Evolutionary conservation across 1,284 basidiomycete genomes (phyloP).

Genomic region (Taiwanofungus camphoratus): DNA sequence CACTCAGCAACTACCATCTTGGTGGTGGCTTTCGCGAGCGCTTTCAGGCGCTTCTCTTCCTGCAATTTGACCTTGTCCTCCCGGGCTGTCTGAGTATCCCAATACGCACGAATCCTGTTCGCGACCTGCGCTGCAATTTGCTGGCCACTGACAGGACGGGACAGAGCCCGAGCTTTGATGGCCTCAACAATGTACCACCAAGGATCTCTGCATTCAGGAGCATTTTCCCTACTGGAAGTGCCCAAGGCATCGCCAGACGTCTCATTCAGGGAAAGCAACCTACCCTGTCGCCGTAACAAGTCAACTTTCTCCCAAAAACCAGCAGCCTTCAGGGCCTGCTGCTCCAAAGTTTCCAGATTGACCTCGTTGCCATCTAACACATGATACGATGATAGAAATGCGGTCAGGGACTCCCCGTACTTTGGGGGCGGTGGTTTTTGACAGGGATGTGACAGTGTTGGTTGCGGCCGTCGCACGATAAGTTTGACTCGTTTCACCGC

Average conservation of each 20-base stretch:
- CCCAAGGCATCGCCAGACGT: constrained; percentile 7
- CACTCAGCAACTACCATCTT: constrained; percentile 77
- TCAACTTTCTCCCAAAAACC: constrained; percentile 48
- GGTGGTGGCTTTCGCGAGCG: constrained; percentile 66
- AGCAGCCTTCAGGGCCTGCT: constrained; percentile 45
- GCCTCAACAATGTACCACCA: constrained; percentile 55
- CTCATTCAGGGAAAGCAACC: constrained; percentile 22
- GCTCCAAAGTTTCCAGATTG: constrained; percentile 36
- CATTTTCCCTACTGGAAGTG: constrained; percentile 3
- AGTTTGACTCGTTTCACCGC: constrained; percentile 58
- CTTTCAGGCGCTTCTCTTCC: constrained; percentile 66
- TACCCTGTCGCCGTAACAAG: constrained; percentile 35
- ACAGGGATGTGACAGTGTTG: constrained; percentile 56
- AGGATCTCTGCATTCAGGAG: constrained; percentile 15
- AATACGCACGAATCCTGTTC: constrained; percentile 69
- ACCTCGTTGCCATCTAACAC: constrained; percentile 46
- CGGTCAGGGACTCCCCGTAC: constrained; percentile 47
- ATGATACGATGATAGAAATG: constrained; percentile 58
- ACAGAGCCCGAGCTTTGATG: constrained; percentile 30
- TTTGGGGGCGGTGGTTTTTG: constrained; percentile 55
- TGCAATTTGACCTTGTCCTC: constrained; percentile 59
- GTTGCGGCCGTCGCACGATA: constrained; percentile 59
- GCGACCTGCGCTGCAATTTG: constrained; percentile 58
- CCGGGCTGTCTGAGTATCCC: constrained; percentile 63
- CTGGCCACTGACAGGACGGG: constrained; percentile 41